Evolutionary conservation across 345 rosid species (phyloP), one percentile per base, ranked within the genome.

Genomic region (Excoecaria cochinchinensis): DNA sequence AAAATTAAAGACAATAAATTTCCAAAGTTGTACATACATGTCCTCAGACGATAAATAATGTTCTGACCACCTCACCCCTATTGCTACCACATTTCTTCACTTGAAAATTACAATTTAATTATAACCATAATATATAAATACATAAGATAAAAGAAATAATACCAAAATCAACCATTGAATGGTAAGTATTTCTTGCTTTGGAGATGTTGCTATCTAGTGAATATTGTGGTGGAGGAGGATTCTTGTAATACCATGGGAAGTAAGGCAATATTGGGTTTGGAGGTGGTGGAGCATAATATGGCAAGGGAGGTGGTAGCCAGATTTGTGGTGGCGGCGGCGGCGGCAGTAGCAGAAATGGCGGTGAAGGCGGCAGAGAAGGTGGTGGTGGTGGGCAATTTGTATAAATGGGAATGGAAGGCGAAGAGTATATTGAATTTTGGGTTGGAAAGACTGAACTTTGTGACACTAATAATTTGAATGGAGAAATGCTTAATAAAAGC

Each of bases 171-270:
- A 67, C 51, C 17, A 74, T 59, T 60, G 7, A 47, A 67, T 0
- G 31, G 14, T 39, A 7, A 78, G 3, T 21, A 40, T 19, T 48
- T 64, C 38, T 36, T 4, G 22, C 71, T 39, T 22, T 0, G 47
- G 38, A 53, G 63, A 11, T 42, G 15, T 31, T 40, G 79, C 80
- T 47, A n/a, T n/a, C 31, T 31, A 31, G 44, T 2, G 82, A 71
- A n/a, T 42, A 63, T n/a, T 67, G 74, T 4, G 85, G 86, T 1
- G 84, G 87, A 59, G 84, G 87, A 59, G 91, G 91, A 46, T 79
- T 59, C 82, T 67, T 79, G 84, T 84, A 88, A 68, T 84, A 86
- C 89, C 89, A 86, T 42, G 89, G 91, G 47, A 83, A 88, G 56
- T 82, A 83, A 15, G 86, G 86, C 74, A 80, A 44, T 66, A 84